Percentiles rank a stretch among this genome's conserved stretches.
These are phyloP conservation scores for Monosporascus cannonballus DNA, from an alignment of 2,329 filamentous ascomycete species.

Conservation along the genomic window DNA sequence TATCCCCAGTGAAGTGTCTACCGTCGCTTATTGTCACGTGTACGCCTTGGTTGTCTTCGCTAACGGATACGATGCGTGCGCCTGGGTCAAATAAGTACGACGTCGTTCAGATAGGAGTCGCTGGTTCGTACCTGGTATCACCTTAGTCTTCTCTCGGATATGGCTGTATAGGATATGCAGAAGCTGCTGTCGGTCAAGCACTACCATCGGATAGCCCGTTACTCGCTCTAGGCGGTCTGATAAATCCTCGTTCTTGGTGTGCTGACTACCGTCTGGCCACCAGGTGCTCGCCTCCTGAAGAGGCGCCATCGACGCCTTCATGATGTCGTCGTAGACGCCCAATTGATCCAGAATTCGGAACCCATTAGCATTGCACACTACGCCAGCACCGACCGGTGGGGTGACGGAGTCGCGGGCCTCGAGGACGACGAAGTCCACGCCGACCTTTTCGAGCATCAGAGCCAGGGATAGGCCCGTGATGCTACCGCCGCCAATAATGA, in stretches of 20 bases:
- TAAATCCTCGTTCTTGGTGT: constrained; percentile 1
- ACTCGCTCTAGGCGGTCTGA: constrained; percentile 3
- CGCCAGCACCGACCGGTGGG: constrained; percentile 34
- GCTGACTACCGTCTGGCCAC: constrained; percentile 3
- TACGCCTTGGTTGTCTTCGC: constrained; percentile 4
- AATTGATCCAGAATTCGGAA: constrained; percentile 36
- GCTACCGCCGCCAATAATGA: constrained; percentile 13
- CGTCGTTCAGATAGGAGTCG: constrained; percentile 9
- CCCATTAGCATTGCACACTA: constrained; percentile 31
- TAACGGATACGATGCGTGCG: constrained; percentile 9
- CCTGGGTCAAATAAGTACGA: constrained; percentile 9
- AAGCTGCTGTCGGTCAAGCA: constrained; percentile 15
- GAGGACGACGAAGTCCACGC: constrained; percentile 37
- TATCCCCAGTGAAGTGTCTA: constrained; percentile 2
- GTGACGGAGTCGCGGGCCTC: constrained; percentile 29
- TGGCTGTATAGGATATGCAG: constrained; percentile 13
- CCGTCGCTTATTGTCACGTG: constrained; percentile 3
- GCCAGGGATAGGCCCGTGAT: constrained; percentile 33
- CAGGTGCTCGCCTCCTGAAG: constrained; percentile 1
- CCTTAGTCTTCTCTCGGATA: constrained; percentile 17
- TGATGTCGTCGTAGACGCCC: constrained; percentile 27
- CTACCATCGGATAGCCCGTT: constrained; percentile 8
- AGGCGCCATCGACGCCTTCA: constrained; percentile 2
- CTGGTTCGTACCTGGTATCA: constrained; percentile 15
- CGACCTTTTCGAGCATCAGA: constrained; percentile 30